Conservation (phyloP, 345 rosid genomes). For the Eucalyptus paniculata region DNA sequence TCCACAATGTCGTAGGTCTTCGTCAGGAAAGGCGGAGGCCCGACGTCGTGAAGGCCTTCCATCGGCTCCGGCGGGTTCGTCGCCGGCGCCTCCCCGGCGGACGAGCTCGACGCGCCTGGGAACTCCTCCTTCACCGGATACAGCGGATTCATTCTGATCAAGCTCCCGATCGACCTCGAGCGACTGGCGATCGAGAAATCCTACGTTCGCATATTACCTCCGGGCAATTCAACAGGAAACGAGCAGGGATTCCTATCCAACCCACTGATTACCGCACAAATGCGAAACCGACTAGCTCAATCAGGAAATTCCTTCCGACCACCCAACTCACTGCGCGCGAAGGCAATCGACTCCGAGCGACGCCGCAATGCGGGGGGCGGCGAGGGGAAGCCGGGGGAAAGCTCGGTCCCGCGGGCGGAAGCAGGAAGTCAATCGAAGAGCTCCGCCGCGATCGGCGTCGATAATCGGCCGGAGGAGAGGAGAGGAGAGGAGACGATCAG, state of each 20-base stretch:
- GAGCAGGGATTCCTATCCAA: background rate
- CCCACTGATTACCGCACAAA: background rate
- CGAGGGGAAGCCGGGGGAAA: background rate
- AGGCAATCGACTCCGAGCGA: background rate
- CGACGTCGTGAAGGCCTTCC: slow-evolving; percentile 68
- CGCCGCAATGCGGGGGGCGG: background rate
- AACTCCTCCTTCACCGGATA: slow-evolving; percentile 30
- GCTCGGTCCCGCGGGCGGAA: background rate
- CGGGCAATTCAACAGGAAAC: background rate
- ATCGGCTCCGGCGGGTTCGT: slow-evolving; percentile 31
- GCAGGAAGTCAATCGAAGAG: background rate
- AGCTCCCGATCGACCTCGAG: background rate
- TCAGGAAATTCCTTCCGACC: background rate
- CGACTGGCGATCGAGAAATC: background rate
- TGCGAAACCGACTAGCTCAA: background rate
- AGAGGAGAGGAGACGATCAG: background rate
- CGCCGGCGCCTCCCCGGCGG: background rate
- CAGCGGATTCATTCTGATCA: slow-evolving; percentile 24
- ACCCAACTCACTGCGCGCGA: background rate
- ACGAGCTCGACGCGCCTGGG: background rate
- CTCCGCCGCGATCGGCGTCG: background rate
- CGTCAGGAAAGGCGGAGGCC: slow-evolving; percentile 73
- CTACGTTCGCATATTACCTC: background rate
- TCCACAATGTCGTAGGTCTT: slow-evolving; percentile 84
- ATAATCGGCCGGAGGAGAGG: background rate